Base-by-base conservation (phyloP, 345 rosid species). In the Moringa oleifera region DNA sequence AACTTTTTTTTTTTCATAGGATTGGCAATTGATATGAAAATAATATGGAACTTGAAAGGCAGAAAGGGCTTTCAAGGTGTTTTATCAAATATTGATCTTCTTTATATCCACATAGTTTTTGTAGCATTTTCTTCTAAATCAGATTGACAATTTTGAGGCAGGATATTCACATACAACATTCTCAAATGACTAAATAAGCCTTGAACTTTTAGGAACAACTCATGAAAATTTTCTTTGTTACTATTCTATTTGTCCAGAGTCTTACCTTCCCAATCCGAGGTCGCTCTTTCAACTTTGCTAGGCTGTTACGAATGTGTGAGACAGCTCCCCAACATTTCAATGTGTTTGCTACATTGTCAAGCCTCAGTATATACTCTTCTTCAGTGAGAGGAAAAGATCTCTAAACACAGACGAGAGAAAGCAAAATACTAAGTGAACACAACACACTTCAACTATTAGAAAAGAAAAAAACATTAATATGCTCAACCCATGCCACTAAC, bases 251-350 rank as follows among this genome's bases (percentile, higher is more conserved):
- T 7, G 13, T 1, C 17, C 17, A 15, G 6, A 41, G 17, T 56
- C 68, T 78, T 68, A 91, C 97, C 88, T 91, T 86, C 52, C 94
- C 94, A 47, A 89, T 89, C 67, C 97, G 81, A 22, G 97, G 98
- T 16, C 97, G 85, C 69, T 92, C 97, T 74, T 92, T 92, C 41
- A 73, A 72, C 80, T 84, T 92, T 55, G 86, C 85, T 47, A 89
- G 83, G 84, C 96, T 92, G 76, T 75, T 85, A 68, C 91, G 84
- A 74, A 89, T 87, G 62, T 89, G 95, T 28, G 97, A 86, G 66
- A 89, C 96, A 18, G 97, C 96, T 69, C 98, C 98, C 98, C 98
- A 93, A 72, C 87, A 89, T 80, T 80, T 93, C 67, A 89, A 81
- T 64, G 84, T 80, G 79, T 93, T 89, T 51, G 96, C 97, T 24